These are phyloP conservation scores for Plasmodium knowlesi DNA, from an alignment of 169 alveolate genomes.

Conservation along the genomic window DNA sequence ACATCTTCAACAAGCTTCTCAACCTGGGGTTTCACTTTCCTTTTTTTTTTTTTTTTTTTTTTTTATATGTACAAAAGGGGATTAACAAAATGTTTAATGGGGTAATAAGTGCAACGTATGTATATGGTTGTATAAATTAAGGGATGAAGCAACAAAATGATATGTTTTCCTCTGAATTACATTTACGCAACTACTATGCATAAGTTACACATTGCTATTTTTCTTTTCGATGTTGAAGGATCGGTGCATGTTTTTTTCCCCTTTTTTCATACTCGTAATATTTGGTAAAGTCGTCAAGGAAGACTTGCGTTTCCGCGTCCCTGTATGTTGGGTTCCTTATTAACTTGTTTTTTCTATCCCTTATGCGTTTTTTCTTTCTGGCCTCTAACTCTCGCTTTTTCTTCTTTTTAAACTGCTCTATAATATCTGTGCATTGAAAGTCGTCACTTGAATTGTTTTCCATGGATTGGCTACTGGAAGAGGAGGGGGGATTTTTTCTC, in stretches of 20 bases:
- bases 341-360: constrained; percentile 13
- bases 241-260: neutral
- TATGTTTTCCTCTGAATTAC: neutral
- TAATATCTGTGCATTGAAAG: constrained; percentile 9
- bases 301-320: constrained; percentile 53
- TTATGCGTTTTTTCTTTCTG: constrained; percentile 11
- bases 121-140: neutral
- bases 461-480: neutral
- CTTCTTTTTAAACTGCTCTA: constrained; percentile 51
- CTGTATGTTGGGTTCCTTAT: constrained; percentile 28
- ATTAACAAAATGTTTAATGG: neutral
- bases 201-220: neutral
- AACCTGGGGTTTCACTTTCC: constrained; percentile 32
- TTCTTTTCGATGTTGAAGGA: neutral
- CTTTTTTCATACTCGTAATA: constrained; percentile 50
- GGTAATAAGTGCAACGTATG: neutral
- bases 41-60: constrained; percentile 28
- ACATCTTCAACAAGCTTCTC: constrained; percentile 54
- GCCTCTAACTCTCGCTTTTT: constrained; percentile 7
- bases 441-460: constrained; percentile 40
- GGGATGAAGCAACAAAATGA: neutral
- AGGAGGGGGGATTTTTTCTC: neutral
- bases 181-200: neutral
- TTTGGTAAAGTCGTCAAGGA: constrained; percentile 58
- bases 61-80: neutral